Conservation (phyloP, 306 rosid genomes). For the Sesbania bispinosa region DNA sequence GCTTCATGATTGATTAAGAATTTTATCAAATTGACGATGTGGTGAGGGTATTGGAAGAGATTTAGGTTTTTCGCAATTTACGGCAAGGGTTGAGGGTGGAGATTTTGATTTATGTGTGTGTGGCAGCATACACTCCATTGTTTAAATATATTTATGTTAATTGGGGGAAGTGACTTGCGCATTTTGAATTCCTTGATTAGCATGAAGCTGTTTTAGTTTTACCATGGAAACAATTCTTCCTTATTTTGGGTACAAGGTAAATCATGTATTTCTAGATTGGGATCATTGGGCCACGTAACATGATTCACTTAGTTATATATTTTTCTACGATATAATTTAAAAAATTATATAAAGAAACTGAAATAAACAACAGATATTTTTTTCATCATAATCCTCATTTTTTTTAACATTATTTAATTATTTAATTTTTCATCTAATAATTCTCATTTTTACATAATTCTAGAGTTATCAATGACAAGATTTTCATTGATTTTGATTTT, state of each 20-base stretch:
- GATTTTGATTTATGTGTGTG: not conserved
- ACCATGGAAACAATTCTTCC: slow-evolving; percentile 15
- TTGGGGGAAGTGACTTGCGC: not conserved
- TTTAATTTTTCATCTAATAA: no score
- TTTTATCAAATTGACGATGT: not conserved
- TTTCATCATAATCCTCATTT: no score
- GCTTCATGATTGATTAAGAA: slow-evolving; percentile 23
- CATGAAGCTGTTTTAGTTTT: not conserved
- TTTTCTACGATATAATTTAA: no score
- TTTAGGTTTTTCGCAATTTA: not conserved
- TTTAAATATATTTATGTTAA: not conserved
- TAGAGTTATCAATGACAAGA: no score
- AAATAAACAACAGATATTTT: no score
- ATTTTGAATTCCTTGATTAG: not conserved
- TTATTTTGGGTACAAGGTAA: slow-evolving; percentile 22
- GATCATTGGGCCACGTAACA: no score
- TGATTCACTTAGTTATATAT: no score
- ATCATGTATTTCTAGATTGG: not conserved
- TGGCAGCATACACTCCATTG: not conserved
- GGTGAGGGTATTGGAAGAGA: not conserved
- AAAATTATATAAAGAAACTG: no score
- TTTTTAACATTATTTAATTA: no score
- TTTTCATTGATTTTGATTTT: no score
- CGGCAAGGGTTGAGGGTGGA: not conserved
- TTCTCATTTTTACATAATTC: no score